A percentile compares a stretch with the other conserved stretches of the same genome.
These are phyloP conservation scores for Pestalotiopsis sp. DNA, from an alignment of 2,329 filamentous ascomycete genomes.

Conservation along the genomic window DNA sequence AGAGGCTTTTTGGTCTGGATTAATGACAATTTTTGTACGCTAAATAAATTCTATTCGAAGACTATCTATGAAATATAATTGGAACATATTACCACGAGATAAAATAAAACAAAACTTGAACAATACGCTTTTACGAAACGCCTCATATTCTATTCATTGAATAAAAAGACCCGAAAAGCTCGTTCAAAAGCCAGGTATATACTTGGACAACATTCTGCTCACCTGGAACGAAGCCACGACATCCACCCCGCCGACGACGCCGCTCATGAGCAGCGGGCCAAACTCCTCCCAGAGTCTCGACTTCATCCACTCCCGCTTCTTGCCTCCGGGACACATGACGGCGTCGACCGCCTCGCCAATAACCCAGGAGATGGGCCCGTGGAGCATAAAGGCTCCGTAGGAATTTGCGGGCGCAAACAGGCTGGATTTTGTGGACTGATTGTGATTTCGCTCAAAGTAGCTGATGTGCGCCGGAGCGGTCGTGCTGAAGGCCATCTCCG, in stretches of 20 bases:
- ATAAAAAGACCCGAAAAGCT: not conserved
- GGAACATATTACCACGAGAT: not conserved
- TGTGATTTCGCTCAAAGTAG: slow-evolving; percentile 6
- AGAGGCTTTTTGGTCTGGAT: slow-evolving; percentile 6
- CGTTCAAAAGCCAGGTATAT: not conserved
- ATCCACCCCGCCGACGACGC: not conserved
- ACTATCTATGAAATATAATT: not conserved
- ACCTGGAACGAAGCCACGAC: slow-evolving; percentile 8
- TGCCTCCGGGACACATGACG: slow-evolving; percentile 2
- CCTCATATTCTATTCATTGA: not conserved
- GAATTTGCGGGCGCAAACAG: slow-evolving; percentile 12
- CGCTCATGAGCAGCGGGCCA: slow-evolving; percentile 8
- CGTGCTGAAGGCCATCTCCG: slow-evolving; percentile 10
- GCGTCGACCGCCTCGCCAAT: slow-evolving; percentile 1
- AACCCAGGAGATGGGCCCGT: slow-evolving; percentile 11
- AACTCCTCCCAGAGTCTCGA: slow-evolving; percentile 5
- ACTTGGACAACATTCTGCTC: slow-evolving; percentile 2
- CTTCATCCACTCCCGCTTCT: slow-evolving; percentile 11
- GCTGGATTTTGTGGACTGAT: slow-evolving; percentile 5
- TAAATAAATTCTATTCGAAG: not conserved
- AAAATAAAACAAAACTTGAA: not conserved
- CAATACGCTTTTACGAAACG: not conserved
- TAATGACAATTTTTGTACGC: not conserved
- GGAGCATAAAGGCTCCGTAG: slow-evolving; percentile 11
- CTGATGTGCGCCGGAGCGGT: not conserved